Base-by-base conservation (phyloP, 2,329 filamentous ascomycete genomes). In the Penicillium sp. region DNA sequence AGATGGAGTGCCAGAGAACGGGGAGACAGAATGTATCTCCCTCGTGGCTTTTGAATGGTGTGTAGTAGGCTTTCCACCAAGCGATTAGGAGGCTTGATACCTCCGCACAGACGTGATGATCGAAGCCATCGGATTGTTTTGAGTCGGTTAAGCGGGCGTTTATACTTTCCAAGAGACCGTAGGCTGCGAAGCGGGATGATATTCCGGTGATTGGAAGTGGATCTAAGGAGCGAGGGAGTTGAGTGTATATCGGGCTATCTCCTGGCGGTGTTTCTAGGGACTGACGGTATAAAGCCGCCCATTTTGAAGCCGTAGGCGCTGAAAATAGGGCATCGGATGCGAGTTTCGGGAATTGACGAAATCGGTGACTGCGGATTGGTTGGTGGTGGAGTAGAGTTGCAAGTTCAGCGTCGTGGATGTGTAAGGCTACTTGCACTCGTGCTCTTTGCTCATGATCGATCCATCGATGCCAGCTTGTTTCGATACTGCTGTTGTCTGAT, bases 341-440 rank as follows among this genome's bases (percentile, higher is more conserved):
- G 56, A 64, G n/a, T 45, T 52, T 47, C 1, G 59, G 59, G 35
- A 56, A 62, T 33, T 63, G 61, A 3, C 33, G 19, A 16, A 62
- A 55, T n/a, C 59, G 47, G 50, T 63, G 61, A 43, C 54, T 63
- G 29, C 59, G 59, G 27, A 66, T 53, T 24, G 66, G 55, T 49
- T 64, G 35, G 52, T 65, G 64, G 56, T 59, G 59, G 5, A 66
- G 61, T 1, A 69, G 19, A 43, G 61, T 64, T 2, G 68, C 66
- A 13, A 72, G 63, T 19, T 71, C 68, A 14, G 68, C 67, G 41
- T 71, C 68, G 51, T 72, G 67, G 21, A 70, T 66, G 11, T 67
- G 56, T 29, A 70, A 33, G 8, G 60, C 61, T n/a, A 67, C 61
- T 19, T 66, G 65, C 8, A 70, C 67, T 13, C 68, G 65, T n/a